Evolutionary conservation across 2,329 filamentous ascomycete species (phyloP).

Genomic region (Penicillium griseofulvum): DNA sequence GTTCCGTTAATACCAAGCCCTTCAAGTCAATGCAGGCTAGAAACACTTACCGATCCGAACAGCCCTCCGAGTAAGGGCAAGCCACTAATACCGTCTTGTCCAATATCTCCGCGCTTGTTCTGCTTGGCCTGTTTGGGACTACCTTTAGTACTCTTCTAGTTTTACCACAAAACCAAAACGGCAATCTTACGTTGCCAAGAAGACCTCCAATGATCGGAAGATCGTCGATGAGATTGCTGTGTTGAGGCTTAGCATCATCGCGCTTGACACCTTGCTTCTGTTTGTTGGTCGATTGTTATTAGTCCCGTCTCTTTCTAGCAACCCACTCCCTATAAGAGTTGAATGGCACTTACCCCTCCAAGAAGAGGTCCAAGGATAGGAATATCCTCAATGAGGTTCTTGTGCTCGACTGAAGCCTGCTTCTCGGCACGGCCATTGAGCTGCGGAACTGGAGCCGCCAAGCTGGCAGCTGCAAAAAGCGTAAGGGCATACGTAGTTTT

Average conservation of each 20-base stretch:
- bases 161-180: neutral
- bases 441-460: conserved; percentile 20
- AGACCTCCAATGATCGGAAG: conserved; percentile 5
- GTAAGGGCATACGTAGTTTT: conserved; percentile 24
- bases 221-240: conserved; percentile 6
- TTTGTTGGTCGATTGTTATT: neutral
- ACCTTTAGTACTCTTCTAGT: too few relatives aligned
- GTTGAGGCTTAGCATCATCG: neutral
- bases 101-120: neutral
- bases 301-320: neutral
- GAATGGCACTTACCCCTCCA: conserved; percentile 7
- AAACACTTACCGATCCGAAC: conserved; percentile 2
- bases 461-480: conserved; percentile 23
- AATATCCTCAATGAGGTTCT: conserved; percentile 9
- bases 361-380: conserved; percentile 7
- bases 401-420: neutral
- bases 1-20: neutral
- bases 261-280: conserved; percentile 2
- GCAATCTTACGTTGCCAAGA: conserved; percentile 9
- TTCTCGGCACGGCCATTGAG: conserved; percentile 5
- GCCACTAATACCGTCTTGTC: neutral
- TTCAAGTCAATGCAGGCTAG: neutral
- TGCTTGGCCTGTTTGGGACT: neutral
- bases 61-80: conserved; percentile 5
- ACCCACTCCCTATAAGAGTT: neutral